Conservation (phyloP, 2,329 filamentous ascomycete genomes). For the Nemania sp. region DNA sequence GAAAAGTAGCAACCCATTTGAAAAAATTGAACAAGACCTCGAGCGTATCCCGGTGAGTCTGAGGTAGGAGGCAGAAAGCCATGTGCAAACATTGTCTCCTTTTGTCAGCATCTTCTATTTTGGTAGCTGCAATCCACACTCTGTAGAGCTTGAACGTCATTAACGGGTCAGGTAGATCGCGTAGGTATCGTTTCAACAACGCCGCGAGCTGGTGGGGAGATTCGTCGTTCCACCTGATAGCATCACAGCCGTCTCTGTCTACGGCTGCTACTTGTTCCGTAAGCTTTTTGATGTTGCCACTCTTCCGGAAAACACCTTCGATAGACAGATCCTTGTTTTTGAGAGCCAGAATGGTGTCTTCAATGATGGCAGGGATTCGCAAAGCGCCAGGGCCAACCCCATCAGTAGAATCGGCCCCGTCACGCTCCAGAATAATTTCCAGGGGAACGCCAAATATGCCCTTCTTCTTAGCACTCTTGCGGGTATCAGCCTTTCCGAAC, state of each 20-base stretch:
- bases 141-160: slow-evolving; percentile 93
- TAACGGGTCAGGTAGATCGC: slow-evolving; percentile 90
- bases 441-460: slow-evolving; percentile 90
- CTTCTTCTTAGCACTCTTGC: slow-evolving; percentile 82
- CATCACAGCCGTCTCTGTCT: slow-evolving; percentile 81
- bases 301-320: slow-evolving; percentile 98
- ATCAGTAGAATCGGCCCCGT: slow-evolving; percentile 96
- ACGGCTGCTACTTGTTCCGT: slow-evolving; percentile 85
- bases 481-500: slow-evolving; percentile 79
- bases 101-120: slow-evolving; percentile 79
- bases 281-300: slow-evolving; percentile 94
- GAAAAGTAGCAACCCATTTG: slow-evolving; percentile 97
- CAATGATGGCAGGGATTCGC: slow-evolving; percentile 90
- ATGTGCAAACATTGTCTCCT: slow-evolving; percentile 85
- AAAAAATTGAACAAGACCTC: slow-evolving; percentile 96
- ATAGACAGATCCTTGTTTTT: slow-evolving; percentile 99
- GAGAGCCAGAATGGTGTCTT: slow-evolving; percentile 92
- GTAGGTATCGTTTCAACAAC: slow-evolving; percentile 90
- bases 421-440: slow-evolving; percentile 86
- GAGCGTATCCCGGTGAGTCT: slow-evolving; percentile 88
- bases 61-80: slow-evolving; percentile 88
- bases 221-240: slow-evolving; percentile 83
- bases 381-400: slow-evolving; percentile 91
- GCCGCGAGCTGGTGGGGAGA: slow-evolving; percentile 93
- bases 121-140: slow-evolving; percentile 87